phyloP scores from a whole-genome alignment of 192 early-diverging fungal genomes.

The Entomortierella parvispora region DNA sequence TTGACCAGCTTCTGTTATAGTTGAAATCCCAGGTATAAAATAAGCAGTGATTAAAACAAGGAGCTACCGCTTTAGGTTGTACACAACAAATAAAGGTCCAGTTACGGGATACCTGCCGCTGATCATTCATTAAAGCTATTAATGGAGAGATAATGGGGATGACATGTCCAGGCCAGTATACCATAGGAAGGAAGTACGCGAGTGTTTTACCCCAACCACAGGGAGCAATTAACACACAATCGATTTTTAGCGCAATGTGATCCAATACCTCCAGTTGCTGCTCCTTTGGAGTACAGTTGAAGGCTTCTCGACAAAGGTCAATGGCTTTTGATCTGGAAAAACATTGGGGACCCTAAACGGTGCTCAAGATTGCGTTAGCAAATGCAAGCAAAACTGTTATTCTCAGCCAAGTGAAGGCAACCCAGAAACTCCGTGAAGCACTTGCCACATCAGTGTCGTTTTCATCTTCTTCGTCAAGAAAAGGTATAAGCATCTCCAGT shows the following conservation, averaged over 20 bases:
- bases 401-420: too few relatives aligned
- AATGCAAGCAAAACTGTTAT: background rate
- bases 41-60: background rate
- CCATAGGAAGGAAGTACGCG: conserved; percentile 27
- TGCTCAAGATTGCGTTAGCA: background rate
- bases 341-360: conserved; percentile 6
- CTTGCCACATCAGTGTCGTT: background rate
- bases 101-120: conserved; percentile 15
- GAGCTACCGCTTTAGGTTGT: background rate
- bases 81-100: background rate
- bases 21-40: conserved; percentile 7
- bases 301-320: conserved; percentile 10
- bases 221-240: conserved; percentile 28
- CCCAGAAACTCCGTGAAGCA: too few relatives aligned
- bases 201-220: conserved; percentile 28
- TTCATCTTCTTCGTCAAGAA: conserved; percentile 4
- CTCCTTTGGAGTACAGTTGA: conserved; percentile 24
- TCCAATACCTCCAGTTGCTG: conserved; percentile 17
- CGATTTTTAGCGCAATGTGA: conserved; percentile 7
- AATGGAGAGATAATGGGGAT: conserved; percentile 21
- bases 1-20: conserved; percentile 13
- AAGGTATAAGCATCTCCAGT: conserved; percentile 7
- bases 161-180: background rate
- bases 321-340: conserved; percentile 22
- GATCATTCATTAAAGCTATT: conserved; percentile 25